Evolutionary conservation across 1,284 basidiomycete genomes (phyloP), one percentile per base, ranked within the genome.

Genomic region (Termitomyces sp.): DNA sequence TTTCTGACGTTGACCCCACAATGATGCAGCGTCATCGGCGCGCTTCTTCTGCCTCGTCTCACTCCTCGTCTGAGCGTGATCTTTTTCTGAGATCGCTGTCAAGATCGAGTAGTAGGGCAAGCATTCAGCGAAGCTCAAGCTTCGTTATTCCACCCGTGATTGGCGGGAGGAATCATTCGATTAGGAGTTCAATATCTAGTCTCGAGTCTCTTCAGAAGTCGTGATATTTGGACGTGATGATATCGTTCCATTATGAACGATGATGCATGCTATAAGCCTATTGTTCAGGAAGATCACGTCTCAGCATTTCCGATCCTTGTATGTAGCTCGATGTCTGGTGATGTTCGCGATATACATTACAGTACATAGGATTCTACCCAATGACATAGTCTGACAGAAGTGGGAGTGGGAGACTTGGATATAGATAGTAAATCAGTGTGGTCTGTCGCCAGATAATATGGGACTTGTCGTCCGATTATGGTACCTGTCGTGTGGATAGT

Each of bases 1-100:
- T 90, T 30, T 74, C 81, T 1, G 77, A 86, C 59, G 77, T 90
- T 28, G 88, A 90, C 63, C 88, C 88, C 12, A 80, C 80, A 3
- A 79, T 77, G 48, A 88, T 87, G 76, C 83, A 85, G 65, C 82
- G 85, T 39, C 86, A 86, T 63, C 81, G 88, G 1, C 79, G 86
- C 24, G 83, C 84, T 9, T 89, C 87, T 0, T 88, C 87, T 1
- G 70, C 82, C 1, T 86, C 84, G 13, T 83, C 83, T 4, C 68
- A 70, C 5, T 68, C 71, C 17, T 55, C 58, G 15, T 69, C 68
- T 5, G 71, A 73, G 7, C 64, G 63, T 24, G 71, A 72, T 30
- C 24, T 60, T 9, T 58, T 64, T 6, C 56, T 64, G 10, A 60
- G 66, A 53, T 60, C 58, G 15, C n/a, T 60, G 46, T 79, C 80